Evolutionary conservation across 805 yeast genomes (phyloP).

Genomic region (Candida oleophila): DNA sequence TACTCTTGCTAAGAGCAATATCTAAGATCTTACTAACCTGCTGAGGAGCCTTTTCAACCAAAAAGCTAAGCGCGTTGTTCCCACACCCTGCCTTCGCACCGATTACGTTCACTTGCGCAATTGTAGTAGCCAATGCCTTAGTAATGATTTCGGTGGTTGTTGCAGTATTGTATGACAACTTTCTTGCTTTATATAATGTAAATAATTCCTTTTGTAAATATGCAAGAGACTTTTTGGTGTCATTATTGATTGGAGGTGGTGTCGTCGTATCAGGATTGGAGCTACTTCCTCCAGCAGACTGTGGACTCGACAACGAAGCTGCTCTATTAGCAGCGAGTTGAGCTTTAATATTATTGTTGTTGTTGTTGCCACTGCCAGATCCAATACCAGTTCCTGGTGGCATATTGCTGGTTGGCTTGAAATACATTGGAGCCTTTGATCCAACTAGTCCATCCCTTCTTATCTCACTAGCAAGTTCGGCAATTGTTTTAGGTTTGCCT

Average conservation of each 20-base stretch:
- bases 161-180: constrained; percentile 68
- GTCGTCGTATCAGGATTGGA: constrained; percentile 8
- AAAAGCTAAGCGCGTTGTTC: constrained; percentile 73
- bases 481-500: constrained; percentile 35
- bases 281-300: constrained; percentile 1
- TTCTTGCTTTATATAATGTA: constrained; percentile 73
- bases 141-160: constrained; percentile 83
- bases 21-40: constrained; percentile 77
- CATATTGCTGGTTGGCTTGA: constrained; percentile 20
- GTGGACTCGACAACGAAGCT: constrained; percentile 5
- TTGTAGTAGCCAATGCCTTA: constrained; percentile 89
- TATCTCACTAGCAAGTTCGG: constrained; percentile 42
- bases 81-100: constrained; percentile 82
- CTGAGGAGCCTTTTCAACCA: constrained; percentile 78
- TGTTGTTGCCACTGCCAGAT: constrained; percentile 1
- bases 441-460: constrained; percentile 29
- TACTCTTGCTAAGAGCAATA: constrained; percentile 78
- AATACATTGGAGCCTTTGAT: constrained; percentile 33
- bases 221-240: constrained; percentile 71
- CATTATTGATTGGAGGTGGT: constrained; percentile 45
- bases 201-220: constrained; percentile 85
- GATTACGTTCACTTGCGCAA: constrained; percentile 84
- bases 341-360: constrained; percentile 32
- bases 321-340: constrained; percentile 49
- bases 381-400: constrained; percentile 9